Conservation (phyloP, 495 filamentous ascomycete species). For the Trichocladium uniseriatum region DNA sequence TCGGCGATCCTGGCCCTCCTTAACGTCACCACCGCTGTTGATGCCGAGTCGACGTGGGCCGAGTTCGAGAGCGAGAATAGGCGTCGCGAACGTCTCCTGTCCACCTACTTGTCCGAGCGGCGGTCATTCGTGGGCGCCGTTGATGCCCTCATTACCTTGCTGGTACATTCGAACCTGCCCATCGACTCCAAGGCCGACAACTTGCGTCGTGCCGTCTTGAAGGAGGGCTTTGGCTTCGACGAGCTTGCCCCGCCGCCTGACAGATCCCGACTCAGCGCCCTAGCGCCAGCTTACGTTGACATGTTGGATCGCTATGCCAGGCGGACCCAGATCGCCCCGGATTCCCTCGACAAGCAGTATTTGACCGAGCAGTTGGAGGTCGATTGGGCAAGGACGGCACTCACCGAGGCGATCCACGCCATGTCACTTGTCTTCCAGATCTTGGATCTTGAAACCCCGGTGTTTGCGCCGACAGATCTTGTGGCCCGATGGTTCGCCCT, state of each 20-base stretch:
- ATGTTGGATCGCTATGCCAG: conserved; percentile 29
- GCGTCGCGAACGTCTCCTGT: conserved; percentile 53
- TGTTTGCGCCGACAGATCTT: conserved; percentile 50
- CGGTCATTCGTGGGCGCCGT: conserved; percentile 45
- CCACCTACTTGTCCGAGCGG: conserved; percentile 61
- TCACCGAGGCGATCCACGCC: conserved; percentile 61
- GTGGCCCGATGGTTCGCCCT: conserved; percentile 63
- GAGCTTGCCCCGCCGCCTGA: conserved; percentile 10
- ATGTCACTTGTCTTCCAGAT: conserved; percentile 65
- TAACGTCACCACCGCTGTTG: conserved; percentile 31
- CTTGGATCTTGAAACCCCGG: conserved; percentile 45
- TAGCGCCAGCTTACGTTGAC: conserved; percentile 33
- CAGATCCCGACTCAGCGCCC: conserved; percentile 23
- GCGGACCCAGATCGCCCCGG: conserved; percentile 22
- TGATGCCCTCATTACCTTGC: conserved; percentile 36
- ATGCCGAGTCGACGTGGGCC: conserved; percentile 40
- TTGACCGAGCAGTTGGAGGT: conserved; percentile 44
- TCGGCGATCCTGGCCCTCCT: conserved; percentile 38
- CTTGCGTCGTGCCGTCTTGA: conserved; percentile 17
- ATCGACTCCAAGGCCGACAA: conserved; percentile 20
- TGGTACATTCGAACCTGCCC: conserved; percentile 27
- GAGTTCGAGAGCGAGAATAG: conserved; percentile 48
- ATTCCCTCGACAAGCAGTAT: conserved; percentile 19
- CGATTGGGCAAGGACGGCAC: conserved; percentile 51
- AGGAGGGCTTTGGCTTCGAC: conserved; percentile 18